Evolutionary conservation across 164 flowering plant species (phyloP), one percentile per base, ranked within the genome.

Genomic region (Stephania japonica): DNA sequence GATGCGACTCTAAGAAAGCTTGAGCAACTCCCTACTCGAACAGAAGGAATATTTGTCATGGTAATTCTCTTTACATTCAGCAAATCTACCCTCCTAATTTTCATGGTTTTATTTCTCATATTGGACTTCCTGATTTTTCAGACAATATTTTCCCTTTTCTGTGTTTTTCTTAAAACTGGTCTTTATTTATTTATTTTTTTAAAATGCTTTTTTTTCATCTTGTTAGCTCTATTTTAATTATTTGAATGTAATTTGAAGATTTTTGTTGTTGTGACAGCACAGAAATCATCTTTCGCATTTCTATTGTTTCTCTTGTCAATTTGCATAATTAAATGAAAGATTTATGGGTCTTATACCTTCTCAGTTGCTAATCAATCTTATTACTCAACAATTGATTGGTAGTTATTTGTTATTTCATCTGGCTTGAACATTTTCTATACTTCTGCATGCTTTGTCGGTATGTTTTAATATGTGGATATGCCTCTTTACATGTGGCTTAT

Each of bases 31-130:
- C 99, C 96, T 65, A 95, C 98, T 70, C 93, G 89, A 42, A 81
- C 78, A 27, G 99, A 95, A 82, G 98, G 99, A 63, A 95, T 95
- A 14, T 95, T 92, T 85, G 92, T 92, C 42, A 95, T 92, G 97
- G 98, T 94, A 90, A 26, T 76, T 73, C 70, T 49, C 26, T 32
- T 65, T 75, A 18, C 72, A 71, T 9, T 7, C 53, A 8, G 16
- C 32, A 25, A 14, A 65, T 10, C n/a, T 49, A n/a, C 8, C 38
- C 4, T 23, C 27, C 21, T 72, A 32, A 53, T 27, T 66, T 66
- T 73, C 23, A 42, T 11, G 18, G 25, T 42, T 68, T 59, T 6
- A 14, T 21, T 21, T 74, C 16, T 61, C 61, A 70, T 56, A 13
- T 69, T 32, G 47, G 32, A 47, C 65, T 23, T 12, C 6, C 41